These are phyloP conservation scores for Pythium coloratum DNA, from an alignment of 352 stramenopile genomes.

Conservation along the genomic window DNA sequence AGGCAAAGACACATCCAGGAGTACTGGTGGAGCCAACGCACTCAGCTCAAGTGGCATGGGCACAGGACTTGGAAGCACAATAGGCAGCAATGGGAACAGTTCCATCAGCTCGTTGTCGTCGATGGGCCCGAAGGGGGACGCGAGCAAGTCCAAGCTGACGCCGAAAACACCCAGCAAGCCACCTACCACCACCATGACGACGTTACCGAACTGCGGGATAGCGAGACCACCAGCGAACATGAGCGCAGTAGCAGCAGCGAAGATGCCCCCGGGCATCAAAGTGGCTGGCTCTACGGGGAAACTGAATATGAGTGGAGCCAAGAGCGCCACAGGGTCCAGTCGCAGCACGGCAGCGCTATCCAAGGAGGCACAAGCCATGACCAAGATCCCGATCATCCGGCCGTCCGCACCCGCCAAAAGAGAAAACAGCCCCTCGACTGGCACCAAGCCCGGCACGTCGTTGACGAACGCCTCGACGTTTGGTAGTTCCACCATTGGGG, in stretches of 20 bases:
- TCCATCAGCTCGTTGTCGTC: constrained; percentile 11
- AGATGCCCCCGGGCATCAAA: constrained; percentile 57
- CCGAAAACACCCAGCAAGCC: constrained; percentile 59
- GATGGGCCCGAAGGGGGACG: constrained; percentile 40
- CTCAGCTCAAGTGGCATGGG: constrained; percentile 6
- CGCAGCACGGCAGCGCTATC: constrained; percentile 37
- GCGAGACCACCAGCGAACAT: constrained; percentile 36
- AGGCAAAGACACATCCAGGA: constrained; percentile 50
- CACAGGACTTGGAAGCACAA: constrained; percentile 15
- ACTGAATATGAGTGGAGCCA: constrained; percentile 38
- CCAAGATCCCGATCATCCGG: constrained; percentile 77
- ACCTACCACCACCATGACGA: constrained; percentile 42
- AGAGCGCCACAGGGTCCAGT: constrained; percentile 34
- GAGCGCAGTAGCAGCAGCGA: constrained; percentile 22
- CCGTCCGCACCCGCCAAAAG: constrained; percentile 67
- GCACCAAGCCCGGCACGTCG: constrained; percentile 40
- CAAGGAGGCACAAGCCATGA: constrained; percentile 53
- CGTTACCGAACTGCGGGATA: constrained; percentile 60
- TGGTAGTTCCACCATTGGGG: constrained; percentile 8
- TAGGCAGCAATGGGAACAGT: constrained; percentile 25
- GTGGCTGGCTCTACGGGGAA: constrained; percentile 54
- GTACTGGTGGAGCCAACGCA: constrained; percentile 4
- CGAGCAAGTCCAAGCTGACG: constrained; percentile 38
- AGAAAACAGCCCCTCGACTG: constrained; percentile 58
- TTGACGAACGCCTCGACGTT: constrained; percentile 6